Evolutionary conservation across 371 early-diverging fungal genomes (phyloP).

Genomic region (Mucor irregularis): DNA sequence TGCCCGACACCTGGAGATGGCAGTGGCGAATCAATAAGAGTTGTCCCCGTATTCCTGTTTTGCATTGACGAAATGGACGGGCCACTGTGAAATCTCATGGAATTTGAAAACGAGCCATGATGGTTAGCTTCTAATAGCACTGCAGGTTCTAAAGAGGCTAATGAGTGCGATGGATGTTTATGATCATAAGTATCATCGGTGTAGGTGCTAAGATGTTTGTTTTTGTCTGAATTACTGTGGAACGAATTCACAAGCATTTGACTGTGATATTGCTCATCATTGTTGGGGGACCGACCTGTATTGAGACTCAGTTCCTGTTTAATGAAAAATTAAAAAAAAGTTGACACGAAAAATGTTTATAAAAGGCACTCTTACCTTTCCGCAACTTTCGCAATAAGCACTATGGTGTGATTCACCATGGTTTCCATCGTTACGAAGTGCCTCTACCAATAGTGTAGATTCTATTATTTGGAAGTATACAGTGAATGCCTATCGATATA

Average conservation of each 20-base stretch:
- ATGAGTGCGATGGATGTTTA: neutral
- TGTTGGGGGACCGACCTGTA: conserved; percentile 4
- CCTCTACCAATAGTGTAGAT: conserved; percentile 49
- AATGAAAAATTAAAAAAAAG: neutral
- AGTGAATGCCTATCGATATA: conserved; percentile 37
- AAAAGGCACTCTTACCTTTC: conserved; percentile 18
- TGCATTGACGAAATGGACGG: neutral
- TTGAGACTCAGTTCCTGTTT: conserved; percentile 11
- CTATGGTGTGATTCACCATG: conserved; percentile 3
- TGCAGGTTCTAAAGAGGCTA: conserved; percentile 3
- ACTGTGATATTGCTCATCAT: conserved; percentile 7
- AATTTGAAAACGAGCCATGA: neutral
- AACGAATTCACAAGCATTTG: conserved; percentile 10
- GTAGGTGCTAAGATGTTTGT: neutral
- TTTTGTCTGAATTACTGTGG: neutral
- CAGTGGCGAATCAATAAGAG: neutral
- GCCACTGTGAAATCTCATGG: neutral
- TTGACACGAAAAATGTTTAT: too few relatives aligned
- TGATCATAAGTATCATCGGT: neutral
- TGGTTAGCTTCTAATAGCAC: neutral
- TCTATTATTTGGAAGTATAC: conserved; percentile 47
- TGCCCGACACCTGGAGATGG: neutral
- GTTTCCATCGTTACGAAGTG: conserved; percentile 40
- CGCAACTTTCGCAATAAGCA: conserved; percentile 36
- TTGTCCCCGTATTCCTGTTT: neutral